Evolutionary conservation across 75 land plant genomes (phyloP), one percentile per base, ranked within the genome.

Genomic region (Cryptomeria japonica): DNA sequence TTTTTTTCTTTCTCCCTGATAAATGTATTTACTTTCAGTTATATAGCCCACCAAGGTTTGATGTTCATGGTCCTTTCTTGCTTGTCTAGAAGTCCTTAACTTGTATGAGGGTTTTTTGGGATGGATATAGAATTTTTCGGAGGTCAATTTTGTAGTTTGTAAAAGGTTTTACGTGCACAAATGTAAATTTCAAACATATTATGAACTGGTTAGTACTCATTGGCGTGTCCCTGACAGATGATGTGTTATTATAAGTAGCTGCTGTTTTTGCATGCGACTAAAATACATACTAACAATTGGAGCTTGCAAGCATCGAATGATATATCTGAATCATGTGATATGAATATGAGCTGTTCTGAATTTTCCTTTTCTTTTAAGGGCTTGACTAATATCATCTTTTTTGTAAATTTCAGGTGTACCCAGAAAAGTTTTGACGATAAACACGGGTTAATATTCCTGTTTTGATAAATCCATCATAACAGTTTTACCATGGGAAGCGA

Each of bases 351-450:
- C 42, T 2, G 8, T 36, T 19, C 1, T 7, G 9, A 64, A 22
- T 5, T 64, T 64, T 19, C 39, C 14, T 16, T 36, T 18, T 36
- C 16, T n/a, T 28, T 19, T 25, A 22, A 82, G 49, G 51, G 51
- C 31, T 46, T 46, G 51, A 44, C 49, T 82, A 49, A 44, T 46
- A 11, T 80, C 51, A 11, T 46, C 51, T 82, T 47, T 49, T 42
- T 82, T n/a, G 51, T 46, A n/a, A 46, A 82, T 82, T 82, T 42
- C 84, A 82, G 84, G 84, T 82, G 47, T 28, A 19, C 5, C 16
- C 51, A 25, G 51, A 44, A 80, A 28, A 42, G 31, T 46, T 82
- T 82, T 82, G 84, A 42, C 5, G 5, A 25, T 11, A 46, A n/a
- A 11, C 77, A 34, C 37, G 13, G 77, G 37, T 11, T 73, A 31